Conservation (phyloP, 345 rosid species). For the Hevea brasiliensis region DNA sequence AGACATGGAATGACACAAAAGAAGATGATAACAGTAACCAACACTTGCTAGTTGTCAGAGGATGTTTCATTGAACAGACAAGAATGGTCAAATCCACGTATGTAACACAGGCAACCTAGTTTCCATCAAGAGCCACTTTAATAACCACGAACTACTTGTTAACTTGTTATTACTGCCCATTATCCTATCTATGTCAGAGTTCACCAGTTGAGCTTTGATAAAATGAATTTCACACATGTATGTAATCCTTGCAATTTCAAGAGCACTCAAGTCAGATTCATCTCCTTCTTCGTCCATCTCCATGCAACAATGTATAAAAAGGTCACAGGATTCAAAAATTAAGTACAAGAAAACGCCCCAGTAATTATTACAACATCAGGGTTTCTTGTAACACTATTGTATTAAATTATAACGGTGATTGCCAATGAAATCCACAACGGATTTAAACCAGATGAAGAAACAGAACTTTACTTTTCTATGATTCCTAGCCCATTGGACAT, state of each 20-base stretch:
- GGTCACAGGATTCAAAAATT: not conserved
- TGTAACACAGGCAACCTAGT: not conserved
- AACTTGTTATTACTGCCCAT: not conserved
- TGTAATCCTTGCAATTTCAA: not conserved
- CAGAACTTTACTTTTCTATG: not conserved
- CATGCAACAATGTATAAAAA: not conserved
- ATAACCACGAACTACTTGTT: not conserved
- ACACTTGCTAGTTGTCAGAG: not conserved
- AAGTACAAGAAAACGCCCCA: no score
- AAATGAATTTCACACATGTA: not conserved
- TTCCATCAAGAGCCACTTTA: not conserved
- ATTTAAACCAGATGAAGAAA: not conserved
- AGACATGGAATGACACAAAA: not conserved
- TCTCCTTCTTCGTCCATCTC: not conserved
- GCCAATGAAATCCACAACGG: not conserved
- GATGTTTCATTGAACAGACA: not conserved
- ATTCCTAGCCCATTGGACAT: not conserved
- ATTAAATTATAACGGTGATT: not conserved
- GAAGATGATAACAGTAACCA: not conserved
- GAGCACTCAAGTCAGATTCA: conserved; percentile 2
- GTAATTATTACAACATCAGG: no score
- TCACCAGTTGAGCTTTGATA: not conserved
- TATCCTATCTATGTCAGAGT: not conserved
- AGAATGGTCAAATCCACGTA: not conserved
- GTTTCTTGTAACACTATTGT: not conserved